Conservation (phyloP, 441 rosid species). For the Arabidopsis lyrata region DNA sequence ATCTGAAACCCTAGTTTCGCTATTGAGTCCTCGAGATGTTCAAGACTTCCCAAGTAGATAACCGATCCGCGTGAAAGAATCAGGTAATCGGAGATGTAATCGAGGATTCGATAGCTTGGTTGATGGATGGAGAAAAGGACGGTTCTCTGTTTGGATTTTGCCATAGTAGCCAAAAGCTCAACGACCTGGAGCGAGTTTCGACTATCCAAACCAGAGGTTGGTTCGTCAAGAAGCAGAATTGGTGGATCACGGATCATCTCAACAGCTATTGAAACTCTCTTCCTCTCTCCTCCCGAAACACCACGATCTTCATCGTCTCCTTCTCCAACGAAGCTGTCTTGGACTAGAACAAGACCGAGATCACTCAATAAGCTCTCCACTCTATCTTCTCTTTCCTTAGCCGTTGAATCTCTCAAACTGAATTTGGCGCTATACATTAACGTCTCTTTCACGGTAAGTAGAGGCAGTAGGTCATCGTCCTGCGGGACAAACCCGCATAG, state of each 20-base stretch:
- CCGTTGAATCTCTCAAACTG: slow-evolving; percentile 52
- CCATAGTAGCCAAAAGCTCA: slow-evolving; percentile 66
- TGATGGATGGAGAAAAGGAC: slow-evolving; percentile 68
- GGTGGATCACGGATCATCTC: slow-evolving; percentile 74
- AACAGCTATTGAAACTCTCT: slow-evolving; percentile 70
- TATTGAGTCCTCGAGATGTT: slow-evolving; percentile 59
- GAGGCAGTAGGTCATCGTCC: slow-evolving; percentile 65
- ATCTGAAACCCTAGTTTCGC: slow-evolving; percentile 55
- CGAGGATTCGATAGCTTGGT: slow-evolving; percentile 68
- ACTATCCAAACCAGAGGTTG: slow-evolving; percentile 77
- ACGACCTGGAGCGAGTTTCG: slow-evolving; percentile 71
- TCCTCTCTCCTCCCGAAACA: slow-evolving; percentile 71
- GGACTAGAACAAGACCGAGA: slow-evolving; percentile 55
- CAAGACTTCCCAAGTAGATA: slow-evolving; percentile 58
- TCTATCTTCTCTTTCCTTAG: slow-evolving; percentile 52
- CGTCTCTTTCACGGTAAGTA: slow-evolving; percentile 72
- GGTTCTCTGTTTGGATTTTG: slow-evolving; percentile 57
- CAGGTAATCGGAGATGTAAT: slow-evolving; percentile 62
- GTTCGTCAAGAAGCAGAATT: slow-evolving; percentile 68
- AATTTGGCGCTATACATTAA: slow-evolving; percentile 68
- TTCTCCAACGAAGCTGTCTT: slow-evolving; percentile 57
- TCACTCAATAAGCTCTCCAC: slow-evolving; percentile 62
- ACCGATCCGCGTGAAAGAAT: slow-evolving; percentile 62
- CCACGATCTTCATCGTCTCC: slow-evolving; percentile 77
- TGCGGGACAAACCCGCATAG: slow-evolving; percentile 74